These are phyloP conservation scores for Dictyostelium capitatum DNA, from an alignment of 78 protist species.

Conservation along the genomic window DNA sequence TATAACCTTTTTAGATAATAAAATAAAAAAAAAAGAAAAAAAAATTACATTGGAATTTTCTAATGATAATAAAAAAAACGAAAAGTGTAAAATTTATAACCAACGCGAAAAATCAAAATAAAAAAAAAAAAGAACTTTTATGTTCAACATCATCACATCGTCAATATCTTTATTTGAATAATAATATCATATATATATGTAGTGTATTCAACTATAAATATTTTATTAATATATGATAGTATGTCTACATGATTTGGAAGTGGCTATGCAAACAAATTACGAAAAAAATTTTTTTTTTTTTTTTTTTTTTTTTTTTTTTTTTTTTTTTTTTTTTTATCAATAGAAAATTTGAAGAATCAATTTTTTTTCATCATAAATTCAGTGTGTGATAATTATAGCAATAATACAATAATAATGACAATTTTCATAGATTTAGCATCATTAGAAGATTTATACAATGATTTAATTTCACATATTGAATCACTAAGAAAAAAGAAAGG, in stretches of 20 bases:
- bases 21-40: background rate
- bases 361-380: background rate
- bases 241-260: no score
- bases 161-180: no score
- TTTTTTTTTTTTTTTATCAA: background rate
- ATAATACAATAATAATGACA: constrained; percentile 23
- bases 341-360: background rate
- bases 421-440: constrained; percentile 62
- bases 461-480: constrained; percentile 46
- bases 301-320: background rate
- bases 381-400: no score
- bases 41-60: no score
- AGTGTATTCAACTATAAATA: no score
- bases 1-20: background rate
- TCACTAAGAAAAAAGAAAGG: constrained; percentile 47
- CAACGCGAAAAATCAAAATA: background rate
- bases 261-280: no score
- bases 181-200: no score
- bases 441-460: constrained; percentile 61
- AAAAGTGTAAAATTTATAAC: background rate
- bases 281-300: background rate
- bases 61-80: no score
- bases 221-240: no score
- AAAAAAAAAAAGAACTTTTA: no score
- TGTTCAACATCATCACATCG: no score